Base-by-base conservation (phyloP, 2,329 filamentous ascomycete species). In the Colletotrichum theobromicola region DNA sequence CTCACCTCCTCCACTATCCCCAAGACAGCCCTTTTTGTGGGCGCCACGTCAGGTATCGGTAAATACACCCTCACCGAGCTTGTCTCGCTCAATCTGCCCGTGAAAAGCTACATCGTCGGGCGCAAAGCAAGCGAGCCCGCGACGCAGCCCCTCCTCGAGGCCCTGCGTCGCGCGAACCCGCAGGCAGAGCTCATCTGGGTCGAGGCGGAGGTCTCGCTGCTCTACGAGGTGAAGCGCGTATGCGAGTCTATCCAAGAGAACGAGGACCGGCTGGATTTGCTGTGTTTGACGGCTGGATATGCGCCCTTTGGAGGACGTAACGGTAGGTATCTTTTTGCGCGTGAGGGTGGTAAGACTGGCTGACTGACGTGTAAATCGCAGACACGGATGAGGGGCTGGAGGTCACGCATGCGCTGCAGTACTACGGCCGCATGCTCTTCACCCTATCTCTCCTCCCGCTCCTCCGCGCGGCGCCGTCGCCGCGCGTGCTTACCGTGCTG, bases 21-120 rank as follows among this genome's bases (percentile, higher is more conserved):
- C 9, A 82, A 77, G 16, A 79, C 86, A 50, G 80, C 85, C 70
- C 82, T 88, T 75, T 88, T 88, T 74, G 83, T 84, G 7, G 86
- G 87, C 42, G 87, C 83, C 13, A 88, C 87, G 2, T 85, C 85
- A 4, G 87, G 87, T 62, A 85, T 88, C 70, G 87, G 87, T 10
- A 82, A 85, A 60, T 58, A 81, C 58, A 88, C 86, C 0, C 46
- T 87, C 12, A 74, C 68, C 34, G 84, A 82, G 18, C 73, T 88
- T 2, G 82, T 84, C 65, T 77, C 76, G 2, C 83, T 82, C 0
- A 84, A 83, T 4, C 75, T 79, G 0, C 81, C 79, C 72, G 34
- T 82, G n/a, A 82, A 81, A 69, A 83, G 85, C 76, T 88, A 88
- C 76, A 65, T 88, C 0, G 75, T 88, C 66, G 87, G 86, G 2